phyloP scores from a whole-genome alignment of 225 moss, liverwort and hornwort genomes.

The Marchantia paleacea region DNA sequence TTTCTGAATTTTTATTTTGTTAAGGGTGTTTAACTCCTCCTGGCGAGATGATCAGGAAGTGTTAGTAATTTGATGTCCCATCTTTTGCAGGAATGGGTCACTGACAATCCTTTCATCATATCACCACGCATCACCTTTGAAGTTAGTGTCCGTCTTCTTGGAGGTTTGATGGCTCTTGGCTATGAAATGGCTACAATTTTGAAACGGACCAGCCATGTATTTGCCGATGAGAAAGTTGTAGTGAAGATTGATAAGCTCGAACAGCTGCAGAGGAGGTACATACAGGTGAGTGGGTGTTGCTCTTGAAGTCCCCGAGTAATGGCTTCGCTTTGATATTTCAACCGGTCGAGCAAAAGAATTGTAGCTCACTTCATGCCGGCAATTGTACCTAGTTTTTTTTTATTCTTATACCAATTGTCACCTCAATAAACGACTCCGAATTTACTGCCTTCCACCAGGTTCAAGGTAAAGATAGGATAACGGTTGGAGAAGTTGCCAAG shows the following conservation, averaged over 20 bases:
- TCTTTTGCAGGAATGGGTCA: constrained; percentile 52
- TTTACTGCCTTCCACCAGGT: constrained; percentile 28
- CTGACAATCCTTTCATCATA: constrained; percentile 51
- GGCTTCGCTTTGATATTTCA: too few species aligned
- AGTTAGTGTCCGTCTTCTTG: constrained; percentile 55
- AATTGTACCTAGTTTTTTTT: neutral
- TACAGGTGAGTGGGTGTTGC: constrained; percentile 34
- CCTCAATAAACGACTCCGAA: too few species aligned
- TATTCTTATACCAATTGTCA: neutral
- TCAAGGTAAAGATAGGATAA: constrained; percentile 49
- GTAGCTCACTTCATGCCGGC: too few species aligned
- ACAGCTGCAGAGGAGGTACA: constrained; percentile 53
- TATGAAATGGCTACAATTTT: constrained; percentile 56
- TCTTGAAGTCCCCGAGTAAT: too few species aligned
- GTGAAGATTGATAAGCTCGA: constrained; percentile 54
- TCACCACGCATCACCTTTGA: constrained; percentile 55
- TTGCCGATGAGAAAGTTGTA: constrained; percentile 44
- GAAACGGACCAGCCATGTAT: constrained; percentile 49
- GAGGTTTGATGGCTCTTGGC: constrained; percentile 56
- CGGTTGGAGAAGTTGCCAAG: constrained; percentile 43
- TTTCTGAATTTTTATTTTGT: neutral
- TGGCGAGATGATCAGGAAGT: neutral
- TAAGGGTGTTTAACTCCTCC: neutral
- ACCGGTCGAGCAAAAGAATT: too few species aligned
- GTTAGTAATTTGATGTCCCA: neutral